Base-by-base conservation (phyloP, 2,329 filamentous ascomycete genomes). In the Monascus ruber region DNA sequence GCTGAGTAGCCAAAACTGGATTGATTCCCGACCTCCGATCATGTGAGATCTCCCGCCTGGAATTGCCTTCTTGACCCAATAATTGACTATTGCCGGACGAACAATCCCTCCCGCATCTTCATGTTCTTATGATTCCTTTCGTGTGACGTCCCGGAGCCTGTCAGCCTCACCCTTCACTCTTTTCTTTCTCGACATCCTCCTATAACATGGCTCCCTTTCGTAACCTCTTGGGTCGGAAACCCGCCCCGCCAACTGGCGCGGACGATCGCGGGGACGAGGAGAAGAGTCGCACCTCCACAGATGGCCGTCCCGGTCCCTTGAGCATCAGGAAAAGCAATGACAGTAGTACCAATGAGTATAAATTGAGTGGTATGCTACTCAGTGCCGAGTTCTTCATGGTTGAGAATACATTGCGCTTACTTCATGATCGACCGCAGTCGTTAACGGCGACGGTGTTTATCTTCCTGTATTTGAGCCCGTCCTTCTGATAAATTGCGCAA, bases 391-490 rank as follows among this genome's bases (percentile, higher is more conserved):
- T 17, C 17, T 17, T 17, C 17, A 17, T 17, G 17, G 17, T 17
- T 17, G 17, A 17, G 17, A 17, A 17, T 31, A 39, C 33, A 36
- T n/a, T 34, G 10, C 33, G 26, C 37, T 45, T 40, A 48, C 48
- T 56, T 46, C 51, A 56, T 60, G 47, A 58, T 47, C 44, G 29
- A 38, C 24, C 45, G 51, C 60, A 95, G 89, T 95, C 48, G 91
- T 96, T 62, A 93, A 94, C 59, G 88, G 94, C 64, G 93, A 84
- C 61, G 89, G 89, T 49, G 83, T 94, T 45, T 96, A 94, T 66
- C 76, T 96, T 50, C 89, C 89, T 52, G 86, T 91, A 79, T 65
- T 77, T 33, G 31, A 26, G n/a, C 11, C 32, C 8, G 5, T 9
- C 34, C 7, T 29, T 7, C 25, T 26, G 25, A 11, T 5, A 26